Evolutionary conservation across 768 basidiomycete species (phyloP).

Genomic region (Trichaptum fuscoviolaceum): DNA sequence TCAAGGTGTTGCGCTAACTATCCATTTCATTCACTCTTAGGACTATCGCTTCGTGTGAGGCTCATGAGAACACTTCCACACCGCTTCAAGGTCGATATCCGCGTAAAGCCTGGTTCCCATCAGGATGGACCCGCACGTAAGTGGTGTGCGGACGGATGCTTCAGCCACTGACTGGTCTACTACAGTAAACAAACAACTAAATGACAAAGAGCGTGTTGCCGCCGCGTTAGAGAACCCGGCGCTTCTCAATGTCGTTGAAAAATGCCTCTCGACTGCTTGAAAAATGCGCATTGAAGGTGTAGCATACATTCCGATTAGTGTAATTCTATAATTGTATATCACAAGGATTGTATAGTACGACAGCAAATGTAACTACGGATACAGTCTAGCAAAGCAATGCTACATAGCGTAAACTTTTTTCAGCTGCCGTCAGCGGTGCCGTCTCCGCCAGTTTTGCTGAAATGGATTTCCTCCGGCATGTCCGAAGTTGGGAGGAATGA

Average conservation of each 20-base stretch:
- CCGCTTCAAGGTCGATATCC: slow-evolving; percentile 92
- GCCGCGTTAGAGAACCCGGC: slow-evolving; percentile 92
- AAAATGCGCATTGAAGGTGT: not conserved
- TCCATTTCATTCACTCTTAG: slow-evolving; percentile 32
- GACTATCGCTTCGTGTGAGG: slow-evolving; percentile 92
- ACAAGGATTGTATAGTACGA: not conserved
- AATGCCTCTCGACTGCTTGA: slow-evolving; percentile 47
- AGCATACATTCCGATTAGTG: not conserved
- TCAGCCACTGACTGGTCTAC: not conserved
- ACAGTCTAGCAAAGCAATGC: not conserved
- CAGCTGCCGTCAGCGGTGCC: not conserved
- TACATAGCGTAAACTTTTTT: not conserved
- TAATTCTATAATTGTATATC: not conserved
- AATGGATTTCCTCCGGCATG: not conserved
- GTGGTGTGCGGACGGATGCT: slow-evolving; percentile 19
- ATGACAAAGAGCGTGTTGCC: slow-evolving; percentile 97
- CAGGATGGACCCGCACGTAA: slow-evolving; percentile 87
- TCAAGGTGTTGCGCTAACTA: not conserved
- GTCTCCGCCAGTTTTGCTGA: not conserved
- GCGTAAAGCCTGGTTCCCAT: slow-evolving; percentile 90
- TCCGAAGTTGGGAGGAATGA: not conserved
- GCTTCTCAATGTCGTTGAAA: slow-evolving; percentile 83
- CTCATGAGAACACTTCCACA: slow-evolving; percentile 84
- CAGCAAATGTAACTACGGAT: slow-evolving; percentile 1
- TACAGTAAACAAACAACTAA: slow-evolving; percentile 95